A percentile compares a stretch with the other conserved stretches of the same genome.
Conservation (phyloP, 305 asterid genomes). For the Solanum aculeatissimum region DNA sequence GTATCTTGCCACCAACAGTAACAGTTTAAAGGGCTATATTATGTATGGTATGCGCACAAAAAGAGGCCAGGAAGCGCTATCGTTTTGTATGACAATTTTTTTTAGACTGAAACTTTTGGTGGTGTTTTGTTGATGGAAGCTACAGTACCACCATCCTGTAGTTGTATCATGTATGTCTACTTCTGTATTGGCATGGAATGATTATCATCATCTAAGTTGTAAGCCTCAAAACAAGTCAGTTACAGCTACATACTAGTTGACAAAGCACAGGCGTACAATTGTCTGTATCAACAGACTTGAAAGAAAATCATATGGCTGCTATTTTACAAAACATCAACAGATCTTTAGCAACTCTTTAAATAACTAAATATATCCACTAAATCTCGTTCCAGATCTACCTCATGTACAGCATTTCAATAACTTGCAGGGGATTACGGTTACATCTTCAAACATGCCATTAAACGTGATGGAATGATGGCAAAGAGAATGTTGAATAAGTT, state of each 20-base stretch:
- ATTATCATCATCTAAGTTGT: not conserved
- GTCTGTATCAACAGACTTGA: not conserved
- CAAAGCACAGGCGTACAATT: not conserved
- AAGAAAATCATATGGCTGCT: not conserved
- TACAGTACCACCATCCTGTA: not conserved
- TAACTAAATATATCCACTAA: not conserved
- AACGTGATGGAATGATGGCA: not conserved
- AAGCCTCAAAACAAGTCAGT: not conserved
- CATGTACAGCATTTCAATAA: not conserved
- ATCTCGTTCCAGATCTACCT: not conserved
- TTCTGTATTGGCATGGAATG: not conserved
- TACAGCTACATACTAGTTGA: not conserved
- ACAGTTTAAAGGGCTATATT: not conserved
- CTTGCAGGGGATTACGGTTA: not conserved
- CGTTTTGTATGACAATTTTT: not conserved
- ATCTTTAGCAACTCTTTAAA: not conserved
- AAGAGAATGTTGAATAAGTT: not conserved
- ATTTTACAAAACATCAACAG: not conserved
- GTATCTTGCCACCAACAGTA: not conserved
- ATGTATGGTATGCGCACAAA: not conserved
- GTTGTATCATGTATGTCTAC: not conserved
- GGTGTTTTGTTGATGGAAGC: not conserved
- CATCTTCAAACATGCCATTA: not conserved
- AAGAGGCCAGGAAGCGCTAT: not conserved
- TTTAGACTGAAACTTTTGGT: no score